Base-by-base conservation (phyloP, 768 basidiomycete genomes). In the Pisolithus albus region DNA sequence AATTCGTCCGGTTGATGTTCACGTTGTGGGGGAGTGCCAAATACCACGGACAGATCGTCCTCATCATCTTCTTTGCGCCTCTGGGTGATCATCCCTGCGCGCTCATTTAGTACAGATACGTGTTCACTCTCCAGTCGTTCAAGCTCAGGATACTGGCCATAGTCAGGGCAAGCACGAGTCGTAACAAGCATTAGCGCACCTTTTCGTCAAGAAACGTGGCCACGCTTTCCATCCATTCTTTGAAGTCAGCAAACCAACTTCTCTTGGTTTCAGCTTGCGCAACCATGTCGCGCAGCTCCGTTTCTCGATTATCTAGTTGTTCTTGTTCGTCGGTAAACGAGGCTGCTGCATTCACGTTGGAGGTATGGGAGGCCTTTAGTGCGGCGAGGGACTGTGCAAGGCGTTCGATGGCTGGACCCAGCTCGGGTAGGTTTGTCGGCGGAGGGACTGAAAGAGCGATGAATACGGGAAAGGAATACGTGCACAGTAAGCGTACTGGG, bases 181-280 rank as follows among this genome's bases (percentile, higher is more conserved):
- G 40, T 44, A 30, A 15, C n/a, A 52, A 41, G 34, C 43, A 19
- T 34, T 15, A 24, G 10, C 41, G 43, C 44, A 88, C 90, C 82
- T 92, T 93, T 70, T 88, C 87, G 60, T 93, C 91, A 18, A 93
- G 71, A 65, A 93, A 92, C n/a, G 78, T 77, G 5, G 87, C 91
- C 7, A 92, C 79, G 53, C 79, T 80, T 65, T 92, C 91, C 0
- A 90, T 68, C 85, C 88, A 90, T 37, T 89, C 86, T 49, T 72
- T 76, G 70, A 93, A 88, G 47, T 78, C 77, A 10, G 70, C 72
- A 59, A 92, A 92, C 90, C 91, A 92, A n/a, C 81, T 81, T 45
- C 88, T 72, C 68, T 92, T 92, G 43, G 71, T 76, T 62, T 92
- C 91, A 0, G 90, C 85, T 50, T 73, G 75, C 34, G 75, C 76